A percentile compares a stretch with the other conserved stretches of the same genome.
Conservation (phyloP, 2,329 filamentous ascomycete species). For the Epichloe uncinata region DNA sequence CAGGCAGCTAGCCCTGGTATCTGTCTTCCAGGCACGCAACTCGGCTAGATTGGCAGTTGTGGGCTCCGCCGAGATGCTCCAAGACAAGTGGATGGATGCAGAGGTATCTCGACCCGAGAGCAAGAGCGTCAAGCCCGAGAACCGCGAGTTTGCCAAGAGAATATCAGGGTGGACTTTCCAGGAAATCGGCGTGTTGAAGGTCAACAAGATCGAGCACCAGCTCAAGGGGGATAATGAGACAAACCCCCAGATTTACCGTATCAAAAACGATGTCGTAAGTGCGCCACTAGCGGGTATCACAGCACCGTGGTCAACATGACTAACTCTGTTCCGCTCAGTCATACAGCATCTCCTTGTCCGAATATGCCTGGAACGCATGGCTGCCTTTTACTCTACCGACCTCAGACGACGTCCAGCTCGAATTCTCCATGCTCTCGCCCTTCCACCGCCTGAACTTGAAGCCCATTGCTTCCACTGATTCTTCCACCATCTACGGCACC, state of each 20-base stretch:
- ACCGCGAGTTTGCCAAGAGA: constrained; percentile 73
- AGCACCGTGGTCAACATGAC: not conserved
- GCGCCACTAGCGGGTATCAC: not conserved
- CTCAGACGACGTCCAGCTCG: constrained; percentile 72
- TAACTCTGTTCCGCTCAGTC: constrained; percentile 35
- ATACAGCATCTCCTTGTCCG: constrained; percentile 79
- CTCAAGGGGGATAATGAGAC: constrained; percentile 40
- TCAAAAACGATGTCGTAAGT: constrained; percentile 95
- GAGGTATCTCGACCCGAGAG: constrained; percentile 51
- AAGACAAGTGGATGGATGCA: constrained; percentile 79
- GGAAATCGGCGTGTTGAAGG: constrained; percentile 78
- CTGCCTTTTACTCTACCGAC: constrained; percentile 57
- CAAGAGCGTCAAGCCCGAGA: constrained; percentile 50
- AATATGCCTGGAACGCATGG: constrained; percentile 66
- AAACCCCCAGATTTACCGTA: constrained; percentile 80
- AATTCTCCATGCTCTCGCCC: constrained; percentile 97
- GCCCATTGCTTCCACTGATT: constrained; percentile 39
- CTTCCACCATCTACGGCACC: constrained; percentile 59
- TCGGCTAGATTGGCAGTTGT: constrained; percentile 79
- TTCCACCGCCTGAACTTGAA: constrained; percentile 77
- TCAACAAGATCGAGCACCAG: constrained; percentile 72
- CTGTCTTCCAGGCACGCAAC: constrained; percentile 81
- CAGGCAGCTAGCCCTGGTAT: constrained; percentile 68
- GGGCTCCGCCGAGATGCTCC: constrained; percentile 74
- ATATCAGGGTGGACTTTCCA: constrained; percentile 91